These are phyloP conservation scores for Fusarium sp. DNA, from an alignment of 2,329 filamentous ascomycete genomes.

Conservation along the genomic window DNA sequence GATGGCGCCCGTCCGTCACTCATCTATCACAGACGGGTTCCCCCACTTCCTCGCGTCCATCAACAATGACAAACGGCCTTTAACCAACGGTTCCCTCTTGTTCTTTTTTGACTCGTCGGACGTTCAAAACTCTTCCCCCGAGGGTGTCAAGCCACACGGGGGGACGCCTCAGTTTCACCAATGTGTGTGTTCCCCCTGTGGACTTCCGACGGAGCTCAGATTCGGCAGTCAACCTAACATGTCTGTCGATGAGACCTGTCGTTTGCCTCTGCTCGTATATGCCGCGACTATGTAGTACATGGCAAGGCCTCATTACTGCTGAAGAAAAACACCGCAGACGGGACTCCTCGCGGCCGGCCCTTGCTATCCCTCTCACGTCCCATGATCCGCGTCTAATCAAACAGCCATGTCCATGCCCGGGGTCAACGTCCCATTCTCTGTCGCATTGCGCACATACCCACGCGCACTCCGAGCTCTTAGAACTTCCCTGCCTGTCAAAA, in stretches of 20 bases:
- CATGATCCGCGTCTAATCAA: constrained; percentile 39
- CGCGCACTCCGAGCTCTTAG: constrained; percentile 6
- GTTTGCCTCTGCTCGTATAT: constrained; percentile 26
- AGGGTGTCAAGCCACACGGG: not conserved
- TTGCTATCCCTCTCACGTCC: constrained; percentile 25
- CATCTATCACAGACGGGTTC: not conserved
- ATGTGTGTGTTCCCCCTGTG: not conserved
- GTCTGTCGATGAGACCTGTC: constrained; percentile 21
- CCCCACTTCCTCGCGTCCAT: constrained; percentile 1
- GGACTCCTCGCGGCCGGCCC: constrained; percentile 11
- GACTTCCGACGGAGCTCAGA: not conserved
- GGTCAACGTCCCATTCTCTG: constrained; percentile 1
- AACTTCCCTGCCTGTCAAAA: constrained; percentile 28
- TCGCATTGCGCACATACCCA: constrained; percentile 21
- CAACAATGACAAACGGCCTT: constrained; percentile 5
- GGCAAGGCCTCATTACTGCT: not conserved
- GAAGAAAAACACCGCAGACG: not conserved
- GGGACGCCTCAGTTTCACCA: constrained; percentile 28
- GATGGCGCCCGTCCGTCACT: constrained; percentile 33
- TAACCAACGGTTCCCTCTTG: constrained; percentile 24
- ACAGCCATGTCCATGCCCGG: constrained; percentile 24
- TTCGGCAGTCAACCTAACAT: constrained; percentile 1
- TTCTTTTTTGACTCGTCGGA: not conserved
- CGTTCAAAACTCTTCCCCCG: not conserved
- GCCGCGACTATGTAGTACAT: not conserved